Percentiles rank a stretch among this genome's conserved stretches.
phyloP scores from a whole-genome alignment of 2,329 filamentous ascomycete species.

The Rutstroemia sp. region DNA sequence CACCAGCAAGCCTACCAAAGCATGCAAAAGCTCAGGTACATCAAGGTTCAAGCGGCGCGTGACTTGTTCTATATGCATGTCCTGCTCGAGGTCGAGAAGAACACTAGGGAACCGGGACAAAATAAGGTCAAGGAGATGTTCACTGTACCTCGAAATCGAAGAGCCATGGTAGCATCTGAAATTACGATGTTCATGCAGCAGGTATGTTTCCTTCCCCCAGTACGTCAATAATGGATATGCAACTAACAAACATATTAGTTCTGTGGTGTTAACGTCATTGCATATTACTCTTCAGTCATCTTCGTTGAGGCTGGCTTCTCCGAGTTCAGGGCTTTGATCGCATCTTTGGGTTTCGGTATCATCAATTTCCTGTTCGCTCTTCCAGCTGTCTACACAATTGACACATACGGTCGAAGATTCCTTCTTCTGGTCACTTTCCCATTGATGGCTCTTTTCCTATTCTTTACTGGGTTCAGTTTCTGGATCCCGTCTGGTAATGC shows the following conservation, averaged over 20 bases:
- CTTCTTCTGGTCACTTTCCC: conserved; percentile 59
- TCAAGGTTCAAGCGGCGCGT: conserved; percentile 50
- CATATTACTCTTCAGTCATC: conserved; percentile 66
- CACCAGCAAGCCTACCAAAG: conserved; percentile 48
- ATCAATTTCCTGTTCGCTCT: conserved; percentile 46
- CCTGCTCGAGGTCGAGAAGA: conserved; percentile 40
- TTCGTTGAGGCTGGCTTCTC: conserved; percentile 50
- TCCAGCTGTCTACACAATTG: conserved; percentile 52
- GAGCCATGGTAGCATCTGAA: conserved; percentile 50
- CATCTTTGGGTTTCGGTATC: conserved; percentile 8
- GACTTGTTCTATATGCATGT: conserved; percentile 55
- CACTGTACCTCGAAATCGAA: conserved; percentile 53
- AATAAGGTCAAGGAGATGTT: conserved; percentile 50
- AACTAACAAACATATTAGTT: conserved; percentile 24
- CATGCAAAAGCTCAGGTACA: conserved; percentile 49
- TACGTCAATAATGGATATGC: background rate
- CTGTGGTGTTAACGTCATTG: conserved; percentile 48
- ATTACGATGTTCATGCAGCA: conserved; percentile 51
- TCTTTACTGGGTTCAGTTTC: conserved; percentile 53
- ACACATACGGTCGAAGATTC: conserved; percentile 55
- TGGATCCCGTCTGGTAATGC: conserved; percentile 37
- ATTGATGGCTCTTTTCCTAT: conserved; percentile 58
- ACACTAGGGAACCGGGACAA: conserved; percentile 34
- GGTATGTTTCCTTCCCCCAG: conserved; percentile 15
- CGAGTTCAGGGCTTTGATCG: conserved; percentile 33